Conservation (phyloP, 352 stramenopile genomes). For the Globisporangium iwayamae region DNA sequence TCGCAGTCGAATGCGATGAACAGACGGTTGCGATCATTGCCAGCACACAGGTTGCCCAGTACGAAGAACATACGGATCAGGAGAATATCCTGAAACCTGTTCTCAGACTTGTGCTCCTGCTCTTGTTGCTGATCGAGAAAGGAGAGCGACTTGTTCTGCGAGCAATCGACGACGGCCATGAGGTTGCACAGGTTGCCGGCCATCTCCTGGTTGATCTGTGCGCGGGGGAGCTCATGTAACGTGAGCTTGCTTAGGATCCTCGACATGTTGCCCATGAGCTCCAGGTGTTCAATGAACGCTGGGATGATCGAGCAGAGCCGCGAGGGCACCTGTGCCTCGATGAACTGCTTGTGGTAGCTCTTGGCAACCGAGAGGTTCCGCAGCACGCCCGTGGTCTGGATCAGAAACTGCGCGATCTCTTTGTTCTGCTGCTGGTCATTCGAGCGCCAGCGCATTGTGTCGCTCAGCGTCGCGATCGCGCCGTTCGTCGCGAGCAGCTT, state of each 20-base stretch:
- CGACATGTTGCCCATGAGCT: conserved; percentile 77
- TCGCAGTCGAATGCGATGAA: conserved; percentile 32
- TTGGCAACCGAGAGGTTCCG: conserved; percentile 66
- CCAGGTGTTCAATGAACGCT: conserved; percentile 45
- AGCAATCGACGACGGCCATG: conserved; percentile 40
- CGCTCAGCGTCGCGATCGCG: conserved; percentile 49
- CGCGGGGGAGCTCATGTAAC: conserved; percentile 61
- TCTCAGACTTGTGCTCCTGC: conserved; percentile 31
- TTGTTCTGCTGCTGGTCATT: conserved; percentile 25
- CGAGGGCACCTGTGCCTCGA: conserved; percentile 39
- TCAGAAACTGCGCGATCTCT: conserved; percentile 65
- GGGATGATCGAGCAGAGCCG: conserved; percentile 48
- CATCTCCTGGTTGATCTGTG: conserved; percentile 57
- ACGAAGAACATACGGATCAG: conserved; percentile 80
- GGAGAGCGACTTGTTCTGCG: conserved; percentile 34
- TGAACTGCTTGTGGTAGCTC: conserved; percentile 67
- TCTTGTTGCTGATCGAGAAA: conserved; percentile 32
- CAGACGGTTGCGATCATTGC: conserved; percentile 72
- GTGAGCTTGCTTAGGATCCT: conserved; percentile 82
- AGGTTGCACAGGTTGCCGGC: conserved; percentile 38
- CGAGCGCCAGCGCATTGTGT: conserved; percentile 44
- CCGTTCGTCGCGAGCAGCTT: conserved; percentile 61
- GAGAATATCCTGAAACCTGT: conserved; percentile 45
- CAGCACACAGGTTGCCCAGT: conserved; percentile 84
- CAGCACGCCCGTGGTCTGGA: conserved; percentile 63